Percentiles rank a stretch among this genome's conserved stretches.
These are phyloP conservation scores for Celoporthe dispersa DNA, from an alignment of 2,329 filamentous ascomycete genomes.

Conservation along the genomic window DNA sequence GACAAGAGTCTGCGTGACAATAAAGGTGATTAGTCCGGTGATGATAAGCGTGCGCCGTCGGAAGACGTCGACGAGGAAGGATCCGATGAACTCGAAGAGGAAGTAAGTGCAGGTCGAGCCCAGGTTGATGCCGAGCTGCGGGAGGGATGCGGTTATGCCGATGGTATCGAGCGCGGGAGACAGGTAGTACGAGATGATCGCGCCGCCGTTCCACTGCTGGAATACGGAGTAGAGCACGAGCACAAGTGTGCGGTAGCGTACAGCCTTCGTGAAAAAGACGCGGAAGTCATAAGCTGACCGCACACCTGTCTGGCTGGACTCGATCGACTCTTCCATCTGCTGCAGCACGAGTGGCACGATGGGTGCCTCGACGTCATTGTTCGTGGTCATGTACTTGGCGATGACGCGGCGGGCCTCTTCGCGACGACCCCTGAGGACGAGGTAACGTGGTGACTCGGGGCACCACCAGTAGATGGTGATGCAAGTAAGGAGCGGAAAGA, in stretches of 20 bases:
- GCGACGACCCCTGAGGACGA: constrained; percentile 40
- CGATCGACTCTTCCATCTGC: constrained; percentile 50
- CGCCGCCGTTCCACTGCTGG: constrained; percentile 52
- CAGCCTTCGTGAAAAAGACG: constrained; percentile 50
- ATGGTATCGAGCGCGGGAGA: constrained; percentile 47
- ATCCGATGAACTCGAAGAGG: constrained; percentile 49
- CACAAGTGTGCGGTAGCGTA: constrained; percentile 48
- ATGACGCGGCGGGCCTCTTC: constrained; percentile 42
- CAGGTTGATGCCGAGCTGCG: constrained; percentile 48
- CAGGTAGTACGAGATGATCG: constrained; percentile 50
- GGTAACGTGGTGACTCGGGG: constrained; percentile 42
- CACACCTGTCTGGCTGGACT: constrained; percentile 43
- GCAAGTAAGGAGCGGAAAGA: constrained; percentile 53
- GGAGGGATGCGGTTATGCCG: constrained; percentile 43
- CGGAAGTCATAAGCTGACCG: constrained; percentile 49
- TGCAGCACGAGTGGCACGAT: constrained; percentile 46
- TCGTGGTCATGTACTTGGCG: constrained; percentile 48
- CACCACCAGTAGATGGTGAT: constrained; percentile 46
- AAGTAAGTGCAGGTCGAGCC: constrained; percentile 50
- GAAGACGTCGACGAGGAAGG: constrained; percentile 48
- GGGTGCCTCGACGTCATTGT: constrained; percentile 44
- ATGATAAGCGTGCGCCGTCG: constrained; percentile 50
- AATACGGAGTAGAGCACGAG: constrained; percentile 51
- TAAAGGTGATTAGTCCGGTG: constrained; percentile 46
- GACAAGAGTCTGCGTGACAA: constrained; percentile 48